Evolutionary conservation across 257 asterid species (phyloP).

Genomic region (Coffea canephora): DNA sequence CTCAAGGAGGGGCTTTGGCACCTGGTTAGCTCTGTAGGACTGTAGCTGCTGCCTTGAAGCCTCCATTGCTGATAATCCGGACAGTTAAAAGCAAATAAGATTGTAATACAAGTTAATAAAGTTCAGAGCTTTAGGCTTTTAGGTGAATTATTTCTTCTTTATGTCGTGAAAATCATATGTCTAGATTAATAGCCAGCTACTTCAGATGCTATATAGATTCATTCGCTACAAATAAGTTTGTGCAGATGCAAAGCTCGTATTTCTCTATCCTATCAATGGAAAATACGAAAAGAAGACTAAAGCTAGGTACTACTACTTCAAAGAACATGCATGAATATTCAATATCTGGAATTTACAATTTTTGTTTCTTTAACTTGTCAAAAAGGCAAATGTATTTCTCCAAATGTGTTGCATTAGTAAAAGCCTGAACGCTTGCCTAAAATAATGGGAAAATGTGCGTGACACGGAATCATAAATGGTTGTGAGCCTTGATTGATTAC

Average conservation of each 20-base stretch:
- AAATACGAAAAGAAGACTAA: conserved; percentile 11
- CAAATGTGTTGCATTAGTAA: background rate
- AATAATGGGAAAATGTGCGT: background rate
- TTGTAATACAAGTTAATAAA: background rate
- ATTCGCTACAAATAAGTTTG: conserved; percentile 15
- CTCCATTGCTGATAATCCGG: conserved; percentile 63
- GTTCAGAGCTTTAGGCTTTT: background rate
- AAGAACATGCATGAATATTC: conserved; percentile 15
- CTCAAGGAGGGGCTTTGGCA: conserved; percentile 70
- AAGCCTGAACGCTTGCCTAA: background rate
- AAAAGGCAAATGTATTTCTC: background rate
- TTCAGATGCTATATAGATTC: background rate
- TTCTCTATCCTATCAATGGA: conserved; percentile 12
- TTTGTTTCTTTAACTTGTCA: background rate
- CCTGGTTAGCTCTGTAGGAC: conserved; percentile 41
- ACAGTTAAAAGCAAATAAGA: background rate
- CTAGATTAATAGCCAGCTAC: background rate
- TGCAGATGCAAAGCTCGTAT: conserved; percentile 22
- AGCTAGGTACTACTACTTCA: background rate
- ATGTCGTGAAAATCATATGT: background rate
- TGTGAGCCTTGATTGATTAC: conserved; percentile 30
- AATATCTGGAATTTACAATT: background rate
- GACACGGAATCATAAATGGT: background rate
- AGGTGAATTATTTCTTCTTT: background rate
- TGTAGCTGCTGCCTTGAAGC: conserved; percentile 83